phyloP scores from a whole-genome alignment of 352 stramenopile genomes.

The Globisporangium middletonii region DNA sequence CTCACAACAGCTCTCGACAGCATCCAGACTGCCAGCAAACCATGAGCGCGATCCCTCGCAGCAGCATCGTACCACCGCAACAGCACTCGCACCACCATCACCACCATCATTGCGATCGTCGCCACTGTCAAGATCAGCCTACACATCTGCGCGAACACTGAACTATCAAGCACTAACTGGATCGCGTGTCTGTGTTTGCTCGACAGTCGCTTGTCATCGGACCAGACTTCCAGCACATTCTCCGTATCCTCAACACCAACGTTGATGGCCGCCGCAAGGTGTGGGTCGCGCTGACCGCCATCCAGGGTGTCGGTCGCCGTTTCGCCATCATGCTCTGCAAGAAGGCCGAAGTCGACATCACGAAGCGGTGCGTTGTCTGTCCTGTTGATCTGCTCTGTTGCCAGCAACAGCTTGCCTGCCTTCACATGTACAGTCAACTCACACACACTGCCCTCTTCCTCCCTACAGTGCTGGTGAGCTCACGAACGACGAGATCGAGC shows the following conservation, averaged over 20 bases:
- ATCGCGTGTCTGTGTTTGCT: conserved; percentile 3
- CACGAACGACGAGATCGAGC: conserved; percentile 99
- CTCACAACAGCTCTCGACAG: too few species aligned
- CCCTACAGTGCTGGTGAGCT: conserved; percentile 91
- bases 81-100: too few species aligned
- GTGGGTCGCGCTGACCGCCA: conserved; percentile 79
- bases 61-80: too few species aligned
- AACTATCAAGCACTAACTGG: neutral
- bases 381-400: neutral
- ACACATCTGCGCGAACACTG: too few species aligned
- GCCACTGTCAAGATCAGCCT: neutral
- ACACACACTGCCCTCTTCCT: neutral
- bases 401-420: neutral
- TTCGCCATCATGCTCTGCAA: conserved; percentile 97
- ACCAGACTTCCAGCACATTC: conserved; percentile 99
- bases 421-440: too few species aligned
- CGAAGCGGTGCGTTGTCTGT: conserved; percentile 81
- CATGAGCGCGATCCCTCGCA: neutral
- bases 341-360: conserved; percentile 99
- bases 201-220: conserved; percentile 86
- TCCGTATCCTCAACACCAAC: conserved; percentile 99
- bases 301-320: conserved; percentile 82
- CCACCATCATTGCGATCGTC: neutral
- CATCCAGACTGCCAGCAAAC: too few species aligned
- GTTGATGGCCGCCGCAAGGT: conserved; percentile 97